Base-by-base conservation (phyloP, 768 basidiomycete genomes). In the Flagelloscypha sp. region DNA sequence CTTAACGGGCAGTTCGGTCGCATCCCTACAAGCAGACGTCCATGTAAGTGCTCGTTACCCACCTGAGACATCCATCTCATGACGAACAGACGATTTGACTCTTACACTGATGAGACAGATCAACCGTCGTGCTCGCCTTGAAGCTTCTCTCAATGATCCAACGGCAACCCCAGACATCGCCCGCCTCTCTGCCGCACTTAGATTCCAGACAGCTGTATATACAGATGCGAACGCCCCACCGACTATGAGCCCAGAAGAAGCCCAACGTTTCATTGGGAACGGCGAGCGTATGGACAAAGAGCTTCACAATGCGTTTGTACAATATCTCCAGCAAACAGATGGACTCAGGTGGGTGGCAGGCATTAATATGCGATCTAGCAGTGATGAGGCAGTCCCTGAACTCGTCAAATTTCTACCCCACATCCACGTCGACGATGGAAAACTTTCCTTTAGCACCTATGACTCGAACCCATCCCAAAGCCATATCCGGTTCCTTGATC, bases 21-120 rank as follows among this genome's bases (percentile, higher is more conserved):
- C 13, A 32, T 44, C 30, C 24, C 29, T 3, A 47, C 46, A 5
- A 47, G 44, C 19, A 40, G 39, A 24, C 46, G 42, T 20, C 23
- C 42, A n/a, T 37, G 40, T 44, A 39, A 35, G 41, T 41, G 23
- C 9, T n/a, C 13, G 6, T 20, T 16, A 5, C 13, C n/a, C 25
- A 22, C 21, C 6, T 30, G 9, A 13, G 8, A 24, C 3, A n/a
- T 18, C n/a, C n/a, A 7, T 2, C 20, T 37, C 5, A 36, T 13
- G 28, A 18, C 17, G 7, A 22, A 15, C 34, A 46, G 44, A 17
- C 27, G 46, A 48, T n/a, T 42, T 45, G 43, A 44, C 44, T 17
- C 38, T 42, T 23, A 45, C 43, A 6, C 42, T 35, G 35, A 24
- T 45, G 12, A 17, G 35, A 13, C 43, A 48, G 12, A 27, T 37